A percentile compares a stretch with the other conserved stretches of the same genome.
Conservation (phyloP, 2,329 filamentous ascomycete genomes). For the Colletotrichum zoysiae region DNA sequence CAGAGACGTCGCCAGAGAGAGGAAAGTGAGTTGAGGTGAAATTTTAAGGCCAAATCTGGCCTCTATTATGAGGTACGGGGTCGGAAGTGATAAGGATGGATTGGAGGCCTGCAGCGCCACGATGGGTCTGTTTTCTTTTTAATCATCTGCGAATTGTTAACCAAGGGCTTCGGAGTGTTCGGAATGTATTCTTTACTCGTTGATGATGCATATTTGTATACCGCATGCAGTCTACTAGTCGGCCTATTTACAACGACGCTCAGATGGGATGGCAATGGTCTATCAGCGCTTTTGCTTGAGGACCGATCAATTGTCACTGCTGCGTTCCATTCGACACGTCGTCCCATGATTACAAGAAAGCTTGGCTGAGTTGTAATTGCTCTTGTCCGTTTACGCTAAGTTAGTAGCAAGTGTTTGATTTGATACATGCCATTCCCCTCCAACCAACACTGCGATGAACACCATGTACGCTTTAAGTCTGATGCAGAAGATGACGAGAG, state of each 20-base stretch:
- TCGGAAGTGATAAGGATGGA: neutral
- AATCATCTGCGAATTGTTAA: neutral
- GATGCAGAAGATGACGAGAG: conserved; percentile 1
- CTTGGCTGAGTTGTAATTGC: neutral
- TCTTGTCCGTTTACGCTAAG: conserved; percentile 13
- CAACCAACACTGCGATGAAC: conserved; percentile 26
- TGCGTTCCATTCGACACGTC: neutral
- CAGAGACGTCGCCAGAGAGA: conserved; percentile 62
- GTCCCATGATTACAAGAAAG: neutral
- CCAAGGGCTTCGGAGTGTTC: neutral
- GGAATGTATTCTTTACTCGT: neutral
- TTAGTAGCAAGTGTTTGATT: neutral
- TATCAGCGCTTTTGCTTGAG: too few relatives aligned
- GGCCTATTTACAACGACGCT: neutral
- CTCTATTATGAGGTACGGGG: neutral
- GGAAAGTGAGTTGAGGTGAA: conserved; percentile 53
- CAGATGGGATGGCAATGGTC: neutral
- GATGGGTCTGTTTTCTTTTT: neutral
- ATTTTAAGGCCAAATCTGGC: too few relatives aligned
- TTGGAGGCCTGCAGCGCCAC: too few relatives aligned
- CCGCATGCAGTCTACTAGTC: neutral
- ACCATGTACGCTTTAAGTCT: conserved; percentile 17
- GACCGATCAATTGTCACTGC: neutral
- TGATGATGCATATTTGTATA: neutral
- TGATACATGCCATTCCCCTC: conserved; percentile 4